Base-by-base conservation (phyloP, 208 protist species). In the Endotrypanum monterogeii region DNA sequence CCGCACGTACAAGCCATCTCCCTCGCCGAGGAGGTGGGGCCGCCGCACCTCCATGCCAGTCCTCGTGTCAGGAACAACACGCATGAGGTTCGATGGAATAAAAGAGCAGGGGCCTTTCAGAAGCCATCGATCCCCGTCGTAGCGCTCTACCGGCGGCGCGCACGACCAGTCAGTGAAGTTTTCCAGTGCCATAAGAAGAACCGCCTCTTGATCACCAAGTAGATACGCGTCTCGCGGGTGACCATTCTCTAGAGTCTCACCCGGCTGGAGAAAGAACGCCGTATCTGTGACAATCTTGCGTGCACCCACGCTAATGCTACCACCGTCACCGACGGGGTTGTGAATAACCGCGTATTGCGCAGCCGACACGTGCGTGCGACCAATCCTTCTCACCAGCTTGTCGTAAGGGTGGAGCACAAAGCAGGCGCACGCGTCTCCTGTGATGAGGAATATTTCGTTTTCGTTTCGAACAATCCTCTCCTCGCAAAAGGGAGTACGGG, bases 351-450 rank as follows among this genome's bases (percentile, higher is more conserved):
- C 84, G 66, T 82, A 89, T 57, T 86, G 68, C 60, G 60, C 55
- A 23, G 78, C 48, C 55, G 74, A 87, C 12, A 96, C 73, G 57
- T 85, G 76, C 1, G 95, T 89, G 50, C 96, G 90, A 20, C 73
- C 23, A 1, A 98, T 83, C 57, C 71, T 61, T 67, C 73, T 73
- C 48, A 97, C 30, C 54, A 99, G 73, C 65, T 82, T 82, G 84
- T 99, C 97, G 87, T 98, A 94, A 0, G 98, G 97, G 68, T 98
- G 93, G 18, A 89, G 89, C n/a, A 98, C 78, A 74, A 98, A 97
- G 57, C 75, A 88, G 54, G 93, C 83, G 70, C 82, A 83, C 54
- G 93, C 86, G 30, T 89, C 83, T 57, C 86, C 63, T 16, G 93
- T 98, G 18, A 99, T 85, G 16, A 99, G 76, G 69, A 91, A 95